Evolutionary conservation across 352 stramenopile genomes (phyloP).

Genomic region (Pythium coloratum): DNA sequence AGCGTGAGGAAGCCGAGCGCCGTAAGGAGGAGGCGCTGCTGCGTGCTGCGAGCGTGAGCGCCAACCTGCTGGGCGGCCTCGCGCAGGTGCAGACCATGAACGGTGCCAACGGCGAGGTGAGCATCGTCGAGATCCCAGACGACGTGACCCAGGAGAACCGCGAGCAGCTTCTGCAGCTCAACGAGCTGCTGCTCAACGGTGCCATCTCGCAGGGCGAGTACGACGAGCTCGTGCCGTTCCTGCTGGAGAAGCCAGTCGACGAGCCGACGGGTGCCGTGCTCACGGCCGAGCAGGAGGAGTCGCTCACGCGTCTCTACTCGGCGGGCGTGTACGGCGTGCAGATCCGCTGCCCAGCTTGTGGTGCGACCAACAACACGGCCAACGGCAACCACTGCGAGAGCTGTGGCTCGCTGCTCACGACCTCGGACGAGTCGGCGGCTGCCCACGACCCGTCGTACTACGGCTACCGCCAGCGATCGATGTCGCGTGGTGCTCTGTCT

Average conservation of each 20-base stretch:
- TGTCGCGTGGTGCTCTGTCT: conserved; percentile 55
- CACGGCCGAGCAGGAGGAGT: conserved; percentile 81
- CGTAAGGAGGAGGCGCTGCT: conserved; percentile 63
- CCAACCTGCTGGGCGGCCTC: conserved; percentile 69
- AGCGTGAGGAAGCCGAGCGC: conserved; percentile 56
- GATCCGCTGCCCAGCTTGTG: conserved; percentile 84
- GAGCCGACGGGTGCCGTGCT: conserved; percentile 61
- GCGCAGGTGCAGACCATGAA: conserved; percentile 79
- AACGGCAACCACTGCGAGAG: conserved; percentile 88
- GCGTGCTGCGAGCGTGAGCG: conserved; percentile 76
- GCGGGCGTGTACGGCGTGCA: conserved; percentile 82
- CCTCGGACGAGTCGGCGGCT: conserved; percentile 56
- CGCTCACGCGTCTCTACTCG: conserved; percentile 73
- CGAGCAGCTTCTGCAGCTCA: conserved; percentile 84
- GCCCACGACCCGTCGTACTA: conserved; percentile 49
- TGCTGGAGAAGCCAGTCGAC: conserved; percentile 69
- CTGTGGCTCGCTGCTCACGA: conserved; percentile 83
- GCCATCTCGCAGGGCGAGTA: conserved; percentile 85
- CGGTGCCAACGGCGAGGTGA: conserved; percentile 66
- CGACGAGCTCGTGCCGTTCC: conserved; percentile 86
- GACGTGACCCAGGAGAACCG: conserved; percentile 84
- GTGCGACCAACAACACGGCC: conserved; percentile 85
- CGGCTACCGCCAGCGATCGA: conserved; percentile 59
- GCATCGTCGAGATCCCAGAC: conserved; percentile 83
- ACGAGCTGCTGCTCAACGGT: conserved; percentile 79